Evolutionary conservation across 768 basidiomycete genomes (phyloP).

Genomic region (Leccinum sublutescens): DNA sequence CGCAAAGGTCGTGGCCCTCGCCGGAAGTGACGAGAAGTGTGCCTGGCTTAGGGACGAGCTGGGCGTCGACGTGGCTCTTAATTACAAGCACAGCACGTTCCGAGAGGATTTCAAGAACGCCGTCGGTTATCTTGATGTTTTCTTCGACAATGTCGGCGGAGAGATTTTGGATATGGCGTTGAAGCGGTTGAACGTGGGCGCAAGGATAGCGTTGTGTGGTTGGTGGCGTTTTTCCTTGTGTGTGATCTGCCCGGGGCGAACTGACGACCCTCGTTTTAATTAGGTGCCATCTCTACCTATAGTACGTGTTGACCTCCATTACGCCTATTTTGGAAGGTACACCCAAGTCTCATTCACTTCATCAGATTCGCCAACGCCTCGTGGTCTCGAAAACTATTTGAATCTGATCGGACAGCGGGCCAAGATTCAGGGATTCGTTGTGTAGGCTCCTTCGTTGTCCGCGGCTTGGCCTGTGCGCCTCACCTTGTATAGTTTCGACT

Average conservation of each 20-base stretch:
- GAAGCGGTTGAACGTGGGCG: slow-evolving; percentile 69
- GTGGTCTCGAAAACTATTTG: slow-evolving; percentile 64
- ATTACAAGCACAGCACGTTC: slow-evolving; percentile 84
- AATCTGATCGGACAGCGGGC: slow-evolving; percentile 76
- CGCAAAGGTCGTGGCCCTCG: slow-evolving; percentile 85
- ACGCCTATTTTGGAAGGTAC: background rate
- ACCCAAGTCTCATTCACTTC: background rate
- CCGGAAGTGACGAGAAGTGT: slow-evolving; percentile 82
- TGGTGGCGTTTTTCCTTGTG: slow-evolving; percentile 22
- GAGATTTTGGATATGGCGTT: slow-evolving; percentile 81
- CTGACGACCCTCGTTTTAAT: slow-evolving; percentile 5
- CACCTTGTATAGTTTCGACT: slow-evolving; percentile 61
- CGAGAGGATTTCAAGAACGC: slow-evolving; percentile 63
- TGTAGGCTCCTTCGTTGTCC: slow-evolving; percentile 43
- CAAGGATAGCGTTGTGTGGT: slow-evolving; percentile 83
- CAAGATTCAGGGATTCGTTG: slow-evolving; percentile 80
- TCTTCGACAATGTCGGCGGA: slow-evolving; percentile 81
- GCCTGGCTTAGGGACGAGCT: slow-evolving; percentile 81
- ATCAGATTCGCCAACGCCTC: slow-evolving; percentile 56
- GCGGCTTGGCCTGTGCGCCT: background rate
- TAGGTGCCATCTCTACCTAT: slow-evolving; percentile 84
- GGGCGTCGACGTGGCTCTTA: slow-evolving; percentile 78
- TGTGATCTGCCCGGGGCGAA: background rate
- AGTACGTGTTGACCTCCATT: slow-evolving; percentile 45
- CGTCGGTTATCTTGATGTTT: slow-evolving; percentile 79